Evolutionary conservation across 2,329 filamentous ascomycete species (phyloP), one percentile per base, ranked within the genome.

Genomic region (Fonsecaea monophora): DNA sequence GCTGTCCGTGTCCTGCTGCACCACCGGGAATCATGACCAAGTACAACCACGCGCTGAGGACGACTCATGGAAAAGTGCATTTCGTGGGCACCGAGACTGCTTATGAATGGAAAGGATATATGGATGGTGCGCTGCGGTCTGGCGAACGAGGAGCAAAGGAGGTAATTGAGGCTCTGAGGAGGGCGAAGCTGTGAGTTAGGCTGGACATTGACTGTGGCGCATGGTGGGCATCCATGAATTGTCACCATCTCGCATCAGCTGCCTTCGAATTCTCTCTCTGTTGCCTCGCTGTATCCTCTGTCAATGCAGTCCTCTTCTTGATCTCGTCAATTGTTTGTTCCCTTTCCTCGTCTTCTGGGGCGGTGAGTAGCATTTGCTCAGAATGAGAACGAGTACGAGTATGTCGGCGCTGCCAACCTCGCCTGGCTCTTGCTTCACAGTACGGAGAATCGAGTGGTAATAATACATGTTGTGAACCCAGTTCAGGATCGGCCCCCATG

Each of bases 41-140:
- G 5, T 71, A 72, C 1, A 70, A 75, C 2, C 75, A 66, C 48
- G 65, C 75, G 0, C 67, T 83, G 8, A 72, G 79, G 13, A 73
- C 77, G 38, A 68, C 75, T 0, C 74, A 75, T 59, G 76, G 80
- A 3, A 77, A 82, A 34, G 50, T 86, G 3, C 82, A 86, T 68
- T 87, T 86, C 70, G 83, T 81, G 2, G 85, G 86, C 0, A 86
- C 85, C 0, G 85, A 87, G 76, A 85, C 81, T 0, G 79, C 82
- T 0, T 77, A 73, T 8, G 80, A 83, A 66, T 87, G 85, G 85
- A 85, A 83, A 60, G 85, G 85, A 0, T 87, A 86, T 70, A 86
- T 87, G 83, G 85, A 87, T 67, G 85, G 86, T 2, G 85, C 85
- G 0, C 75, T 87, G 12, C 71, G 80, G 4, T 81, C 78, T 56